Evolutionary conservation across 306 rosid species (phyloP), one percentile per base, ranked within the genome.

Genomic region (Gynostemma pentaphyllum): DNA sequence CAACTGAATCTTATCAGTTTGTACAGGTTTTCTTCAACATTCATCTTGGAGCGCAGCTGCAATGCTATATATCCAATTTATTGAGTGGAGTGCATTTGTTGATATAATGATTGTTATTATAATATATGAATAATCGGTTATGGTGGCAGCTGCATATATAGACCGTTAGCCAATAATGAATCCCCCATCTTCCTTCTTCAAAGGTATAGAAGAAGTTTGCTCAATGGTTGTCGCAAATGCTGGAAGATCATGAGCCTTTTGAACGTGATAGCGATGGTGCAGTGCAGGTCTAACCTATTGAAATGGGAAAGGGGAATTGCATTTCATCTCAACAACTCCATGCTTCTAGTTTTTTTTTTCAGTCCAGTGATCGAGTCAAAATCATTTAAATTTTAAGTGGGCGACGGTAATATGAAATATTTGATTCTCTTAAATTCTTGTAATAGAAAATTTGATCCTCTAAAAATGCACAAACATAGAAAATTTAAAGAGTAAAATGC

Each of bases 71-170:
- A n/a, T 54, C 62, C 62, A 11, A 54, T 10, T 16, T 19, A 54
- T 54, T 8, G 14, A 39, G 27, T 42, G 29, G 29, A n/a, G 18
- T 36, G 46, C 46, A 32, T 4, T 56, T 56, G 10, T 57, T 2
- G 36, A 56, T 56, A 56, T 57, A 57, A 18, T 12, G 18, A 57
- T 56, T 10, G 12, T 57, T n/a, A n/a, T 44, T 57, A 1, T 34
- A 36, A 15, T 41, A 15, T n/a, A 56, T 21, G 29, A 57, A 21
- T 21, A 32, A 11, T 57, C 46, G 21, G 39, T 8, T 66, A 72
- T 82, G 88, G 81, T 75, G 63, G 70, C 60, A 51, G 21, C 59
- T 6, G 11, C 36, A 51, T 51, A 24, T 48, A 21, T 51, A 14
- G 21, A 19, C 37, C 11, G 15, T 27, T 0, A 15, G 5, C 37